A percentile compares a stretch with the other conserved stretches of the same genome.
phyloP scores from a whole-genome alignment of 2,329 filamentous ascomycete genomes.

The Verticillium albo-atrum region DNA sequence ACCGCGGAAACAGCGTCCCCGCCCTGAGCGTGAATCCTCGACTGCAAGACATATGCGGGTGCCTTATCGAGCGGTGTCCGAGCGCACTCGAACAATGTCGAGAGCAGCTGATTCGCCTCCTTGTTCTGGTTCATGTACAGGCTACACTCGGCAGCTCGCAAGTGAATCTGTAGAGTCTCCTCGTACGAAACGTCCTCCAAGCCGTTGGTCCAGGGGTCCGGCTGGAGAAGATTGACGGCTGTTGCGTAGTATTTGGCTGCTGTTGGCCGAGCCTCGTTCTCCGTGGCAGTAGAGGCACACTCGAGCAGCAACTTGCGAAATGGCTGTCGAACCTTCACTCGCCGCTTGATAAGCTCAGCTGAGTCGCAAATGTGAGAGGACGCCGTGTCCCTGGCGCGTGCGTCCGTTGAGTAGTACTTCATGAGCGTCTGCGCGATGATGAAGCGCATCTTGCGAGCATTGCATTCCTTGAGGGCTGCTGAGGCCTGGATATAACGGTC shows the following conservation, averaged over 20 bases:
- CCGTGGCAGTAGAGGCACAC: conserved; percentile 72
- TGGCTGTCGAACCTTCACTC: conserved; percentile 53
- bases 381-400: conserved; percentile 63
- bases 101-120: conserved; percentile 64
- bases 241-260: conserved; percentile 77
- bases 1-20: conserved; percentile 70
- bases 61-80: conserved; percentile 74
- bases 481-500: conserved; percentile 81
- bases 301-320: conserved; percentile 76
- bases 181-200: conserved; percentile 73
- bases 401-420: conserved; percentile 60
- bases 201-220: conserved; percentile 69
- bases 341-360: conserved; percentile 66
- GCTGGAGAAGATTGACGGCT: conserved; percentile 74
- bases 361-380: conserved; percentile 79
- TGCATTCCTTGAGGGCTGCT: conserved; percentile 63
- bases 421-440: conserved; percentile 78
- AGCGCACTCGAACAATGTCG: conserved; percentile 65
- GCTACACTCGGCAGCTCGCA: conserved; percentile 77
- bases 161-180: conserved; percentile 76
- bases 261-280: conserved; percentile 77
- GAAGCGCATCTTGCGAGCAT: conserved; percentile 80
- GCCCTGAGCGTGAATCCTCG: conserved; percentile 69
- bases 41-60: conserved; percentile 77
- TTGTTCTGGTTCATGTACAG: conserved; percentile 71